phyloP scores from a whole-genome alignment of 1,284 basidiomycete species.

The Afroboletus lepidellus region DNA sequence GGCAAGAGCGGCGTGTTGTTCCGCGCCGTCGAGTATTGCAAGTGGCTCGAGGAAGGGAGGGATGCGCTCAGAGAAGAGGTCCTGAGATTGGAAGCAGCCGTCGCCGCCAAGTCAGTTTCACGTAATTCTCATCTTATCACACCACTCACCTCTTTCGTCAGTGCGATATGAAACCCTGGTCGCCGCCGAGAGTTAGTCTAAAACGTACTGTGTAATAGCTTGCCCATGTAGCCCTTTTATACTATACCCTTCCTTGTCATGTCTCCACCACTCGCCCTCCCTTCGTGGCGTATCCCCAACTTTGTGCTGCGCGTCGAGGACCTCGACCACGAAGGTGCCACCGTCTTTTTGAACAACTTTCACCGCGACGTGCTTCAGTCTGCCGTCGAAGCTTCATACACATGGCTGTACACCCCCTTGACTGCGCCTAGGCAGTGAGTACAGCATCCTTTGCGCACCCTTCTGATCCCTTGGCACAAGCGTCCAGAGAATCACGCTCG shows the following conservation, averaged over 20 bases:
- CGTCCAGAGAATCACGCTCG: constrained; percentile 51
- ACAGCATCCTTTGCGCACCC: too few species aligned
- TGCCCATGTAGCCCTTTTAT: neutral
- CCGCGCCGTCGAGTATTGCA: constrained; percentile 75
- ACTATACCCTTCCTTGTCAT: constrained; percentile 13
- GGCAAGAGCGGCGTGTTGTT: constrained; percentile 82
- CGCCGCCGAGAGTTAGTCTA: neutral
- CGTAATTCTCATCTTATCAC: neutral
- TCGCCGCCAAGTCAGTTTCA: constrained; percentile 18
- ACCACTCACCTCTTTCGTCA: neutral
- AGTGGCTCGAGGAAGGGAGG: constrained; percentile 71
- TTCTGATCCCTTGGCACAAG: constrained; percentile 34
- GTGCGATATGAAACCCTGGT: neutral
- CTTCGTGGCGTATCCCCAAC: constrained; percentile 54
- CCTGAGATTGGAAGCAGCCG: constrained; percentile 53
- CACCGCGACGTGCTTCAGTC: constrained; percentile 46
- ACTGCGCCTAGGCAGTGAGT: constrained; percentile 57
- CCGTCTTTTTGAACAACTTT: constrained; percentile 55
- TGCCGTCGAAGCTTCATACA: constrained; percentile 54
- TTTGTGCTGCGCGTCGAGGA: constrained; percentile 58
- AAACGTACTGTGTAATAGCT: constrained; percentile 8
- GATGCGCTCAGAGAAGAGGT: constrained; percentile 66
- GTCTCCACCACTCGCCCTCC: constrained; percentile 30
- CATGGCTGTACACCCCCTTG: constrained; percentile 58
- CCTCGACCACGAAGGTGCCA: constrained; percentile 54